Base-by-base conservation (phyloP, 2,329 filamentous ascomycete species). In the Nemania sp. region DNA sequence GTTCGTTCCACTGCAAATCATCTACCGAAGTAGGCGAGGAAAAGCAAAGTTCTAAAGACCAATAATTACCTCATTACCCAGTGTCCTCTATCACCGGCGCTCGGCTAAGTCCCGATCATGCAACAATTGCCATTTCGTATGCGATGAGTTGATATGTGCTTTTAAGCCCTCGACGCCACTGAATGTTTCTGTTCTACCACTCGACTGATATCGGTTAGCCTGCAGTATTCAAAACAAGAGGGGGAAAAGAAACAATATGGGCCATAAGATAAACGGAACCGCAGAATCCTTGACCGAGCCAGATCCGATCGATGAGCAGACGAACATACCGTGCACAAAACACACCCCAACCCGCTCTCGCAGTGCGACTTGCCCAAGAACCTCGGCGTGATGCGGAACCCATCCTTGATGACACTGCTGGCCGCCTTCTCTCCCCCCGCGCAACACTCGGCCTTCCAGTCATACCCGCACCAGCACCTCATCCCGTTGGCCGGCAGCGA, bases 101-200 rank as follows among this genome's bases (percentile, higher is more conserved):
- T 64, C 64, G 6, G 64, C 46, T 68, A 77, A 64, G 45, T 76
- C 75, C 18, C 69, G 68, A 59, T 79, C 76, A 51, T 79, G 77
- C 25, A 78, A 71, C 60, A 79, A 72, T 68, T 79, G 76, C 77
- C 77, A 79, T 66, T 79, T 79, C 25, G 72, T 73, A 60, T 79
- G 76, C 11, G 65, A 67, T 1, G 66, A 54, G 55, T 77, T 75
- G 64, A 78, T 75, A 58, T 79, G 76, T 25, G 66, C 66, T 34
- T 68, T 67, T 54, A 79, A 68, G 5, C 65, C 64, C 39, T 71
- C 69, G 3, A 71, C 69, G 6, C 66, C 71, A 3, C 64, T 69
- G 47, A 74, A 78, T 3, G 68, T 75, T 46, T 74, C 70, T 1
- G 72, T 74, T 47, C 65, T 69, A 5, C 76, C 77, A 45, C 66